Percentiles rank a stretch among this genome's conserved stretches.
Evolutionary conservation across 345 rosid genomes (phyloP).

Genomic region (Carallia brachiata): DNA sequence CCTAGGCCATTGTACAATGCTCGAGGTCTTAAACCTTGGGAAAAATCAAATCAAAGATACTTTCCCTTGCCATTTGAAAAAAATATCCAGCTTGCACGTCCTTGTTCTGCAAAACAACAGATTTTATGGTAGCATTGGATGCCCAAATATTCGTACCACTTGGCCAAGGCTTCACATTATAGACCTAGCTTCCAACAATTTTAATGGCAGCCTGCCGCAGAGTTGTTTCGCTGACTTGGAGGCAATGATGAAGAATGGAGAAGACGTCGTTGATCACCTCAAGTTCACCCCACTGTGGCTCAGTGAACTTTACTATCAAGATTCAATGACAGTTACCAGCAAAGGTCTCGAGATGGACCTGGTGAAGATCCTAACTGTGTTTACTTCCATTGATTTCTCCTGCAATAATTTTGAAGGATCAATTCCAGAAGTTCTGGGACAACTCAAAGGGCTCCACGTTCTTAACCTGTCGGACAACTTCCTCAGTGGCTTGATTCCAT

Average conservation of each 20-base stretch:
- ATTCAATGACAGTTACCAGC: slow-evolving; percentile 24
- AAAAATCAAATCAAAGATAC: slow-evolving; percentile 28
- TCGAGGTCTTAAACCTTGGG: slow-evolving; percentile 43
- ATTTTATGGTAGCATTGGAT: slow-evolving; percentile 17
- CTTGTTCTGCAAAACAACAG: slow-evolving; percentile 36
- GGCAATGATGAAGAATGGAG: slow-evolving; percentile 34
- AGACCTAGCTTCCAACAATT: slow-evolving; percentile 35
- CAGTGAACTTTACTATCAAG: slow-evolving; percentile 27
- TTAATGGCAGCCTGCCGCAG: slow-evolving; percentile 23
- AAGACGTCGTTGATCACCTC: slow-evolving; percentile 21
- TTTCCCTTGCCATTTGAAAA: slow-evolving; percentile 39
- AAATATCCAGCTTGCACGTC: slow-evolving; percentile 28
- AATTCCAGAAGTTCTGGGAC: slow-evolving; percentile 17
- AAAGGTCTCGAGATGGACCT: slow-evolving; percentile 44
- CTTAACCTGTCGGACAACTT: slow-evolving; percentile 27
- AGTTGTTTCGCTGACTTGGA: slow-evolving; percentile 19
- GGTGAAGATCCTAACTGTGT: slow-evolving; percentile 39
- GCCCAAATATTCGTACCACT: not conserved
- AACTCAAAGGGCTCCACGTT: slow-evolving; percentile 13
- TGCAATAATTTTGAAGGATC: slow-evolving; percentile 18
- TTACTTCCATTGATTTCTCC: slow-evolving; percentile 36
- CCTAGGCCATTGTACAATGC: slow-evolving; percentile 20
- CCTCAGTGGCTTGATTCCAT: slow-evolving; percentile 13
- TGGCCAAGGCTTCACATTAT: slow-evolving; percentile 43
- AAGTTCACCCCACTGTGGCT: slow-evolving; percentile 5